Conservation (phyloP, 1,139 yeast genomes). For the Sugiyamaella japonica region DNA sequence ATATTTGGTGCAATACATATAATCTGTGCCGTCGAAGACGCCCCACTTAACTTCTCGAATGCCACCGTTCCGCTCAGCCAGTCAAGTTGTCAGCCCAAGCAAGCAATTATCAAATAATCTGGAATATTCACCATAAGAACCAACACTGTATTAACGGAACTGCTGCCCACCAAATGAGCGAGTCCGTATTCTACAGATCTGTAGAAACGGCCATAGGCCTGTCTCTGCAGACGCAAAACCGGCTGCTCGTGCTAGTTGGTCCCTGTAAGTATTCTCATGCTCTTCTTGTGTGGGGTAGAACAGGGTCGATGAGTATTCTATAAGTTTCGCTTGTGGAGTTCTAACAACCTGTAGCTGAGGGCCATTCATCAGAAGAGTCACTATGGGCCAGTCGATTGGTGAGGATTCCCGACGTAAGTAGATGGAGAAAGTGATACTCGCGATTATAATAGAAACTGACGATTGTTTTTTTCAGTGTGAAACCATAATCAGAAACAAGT, state of each 20-base stretch:
- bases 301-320: not conserved
- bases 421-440: not conserved
- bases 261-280: constrained; percentile 6
- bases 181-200: constrained; percentile 19
- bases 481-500: not conserved
- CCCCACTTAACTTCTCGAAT: not conserved
- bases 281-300: constrained; percentile 5
- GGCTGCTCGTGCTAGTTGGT: constrained; percentile 23
- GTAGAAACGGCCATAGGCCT: constrained; percentile 24
- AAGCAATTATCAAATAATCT: not conserved
- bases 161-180: not conserved
- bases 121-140: not conserved
- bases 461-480: constrained; percentile 2
- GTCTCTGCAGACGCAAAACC: constrained; percentile 20
- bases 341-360: constrained; percentile 5
- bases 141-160: no score
- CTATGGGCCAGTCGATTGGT: constrained; percentile 9
- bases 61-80: not conserved
- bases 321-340: not conserved
- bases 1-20: not conserved
- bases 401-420: constrained; percentile 5
- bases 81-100: not conserved
- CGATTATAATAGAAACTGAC: not conserved
- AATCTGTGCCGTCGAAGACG: not conserved
- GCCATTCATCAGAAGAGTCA: not conserved